Evolutionary conservation across 192 early-diverging fungal species (phyloP), one percentile per base, ranked within the genome.

Genomic region (Coemansia sp.): DNA sequence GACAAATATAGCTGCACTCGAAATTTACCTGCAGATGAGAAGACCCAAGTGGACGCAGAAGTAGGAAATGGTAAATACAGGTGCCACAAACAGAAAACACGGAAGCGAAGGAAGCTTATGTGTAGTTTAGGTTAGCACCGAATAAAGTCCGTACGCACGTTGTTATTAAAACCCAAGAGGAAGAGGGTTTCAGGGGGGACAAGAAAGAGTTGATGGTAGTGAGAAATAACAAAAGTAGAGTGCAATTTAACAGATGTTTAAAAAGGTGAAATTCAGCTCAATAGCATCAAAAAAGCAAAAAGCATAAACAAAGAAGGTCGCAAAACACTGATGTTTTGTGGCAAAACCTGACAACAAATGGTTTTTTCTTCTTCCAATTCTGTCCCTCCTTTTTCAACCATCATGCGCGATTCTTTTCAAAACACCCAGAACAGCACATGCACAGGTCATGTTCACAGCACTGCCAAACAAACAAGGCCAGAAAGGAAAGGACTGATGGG

Each of bases 21-120:
- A 21, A 57, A 65, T 45, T 65, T 57, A 46, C 63, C 63, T 65
- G 35, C 34, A 65, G 63, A 65, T 55, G 63, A 57, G 63, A 29
- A 48, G 20, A 48, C 40, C 49, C 49, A 26, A 26, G 49, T 29
- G 49, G 49, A 52, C 1, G 25, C 26, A 0, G 49, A 52, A 13
- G 49, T 8, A 3, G 40, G 2, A 43, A 13, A 16, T 1, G 18
- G 40, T 43, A 43, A 43, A 43, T 43, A 43, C 18, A n/a, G n/a
- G 40, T 13, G 40, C 34, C 34, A 43, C 40, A 43, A 43, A 18
- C 40, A 16, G 18, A 43, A 43, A 43, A 43, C 40, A 43, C 40
- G 18, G 18, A 43, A 16, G n/a, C n/a, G 18, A 43, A 43, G 13
- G 13, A 43, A 43, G 9, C 40, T 4, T 18, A 13, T n/a, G n/a